Evolutionary conservation across 495 filamentous ascomycete genomes (phyloP).

Genomic region (Elaphomyces granulatus): DNA sequence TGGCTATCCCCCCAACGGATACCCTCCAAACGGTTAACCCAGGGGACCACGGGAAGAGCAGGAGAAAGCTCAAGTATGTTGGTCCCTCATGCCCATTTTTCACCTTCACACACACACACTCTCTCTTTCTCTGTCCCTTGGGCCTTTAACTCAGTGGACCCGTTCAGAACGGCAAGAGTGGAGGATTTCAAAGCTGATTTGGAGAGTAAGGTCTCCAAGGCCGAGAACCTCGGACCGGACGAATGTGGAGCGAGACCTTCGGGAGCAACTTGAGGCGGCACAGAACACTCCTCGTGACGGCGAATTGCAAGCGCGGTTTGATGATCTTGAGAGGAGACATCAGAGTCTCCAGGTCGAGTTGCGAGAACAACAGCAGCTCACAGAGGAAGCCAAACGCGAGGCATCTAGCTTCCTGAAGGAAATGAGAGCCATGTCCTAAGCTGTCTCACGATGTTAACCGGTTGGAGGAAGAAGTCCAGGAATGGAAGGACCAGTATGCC

Average conservation of each 20-base stretch:
- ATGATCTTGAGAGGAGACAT: slow-evolving; percentile 57
- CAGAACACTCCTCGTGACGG: slow-evolving; percentile 21
- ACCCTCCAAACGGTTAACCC: slow-evolving; percentile 17
- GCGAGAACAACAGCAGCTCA: slow-evolving; percentile 64
- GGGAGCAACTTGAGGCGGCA: slow-evolving; percentile 42
- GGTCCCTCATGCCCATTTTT: no score
- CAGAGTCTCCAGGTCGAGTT: slow-evolving; percentile 55
- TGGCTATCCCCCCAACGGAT: slow-evolving; percentile 16
- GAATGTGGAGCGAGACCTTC: slow-evolving; percentile 45
- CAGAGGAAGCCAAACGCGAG: slow-evolving; percentile 74
- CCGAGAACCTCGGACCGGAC: slow-evolving; percentile 60
- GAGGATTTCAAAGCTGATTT: slow-evolving; percentile 55
- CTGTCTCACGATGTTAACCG: slow-evolving; percentile 55
- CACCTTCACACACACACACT: no score
- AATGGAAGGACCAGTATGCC: slow-evolving; percentile 83
- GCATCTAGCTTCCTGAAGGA: slow-evolving; percentile 73
- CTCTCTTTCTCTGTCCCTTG: not conserved
- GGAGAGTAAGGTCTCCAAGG: slow-evolving; percentile 64
- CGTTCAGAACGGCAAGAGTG: slow-evolving; percentile 47
- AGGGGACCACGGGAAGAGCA: slow-evolving; percentile 24
- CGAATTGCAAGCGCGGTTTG: slow-evolving; percentile 40
- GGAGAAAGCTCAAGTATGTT: slow-evolving; percentile 33
- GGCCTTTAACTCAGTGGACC: no score
- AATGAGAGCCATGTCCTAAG: slow-evolving; percentile 68
- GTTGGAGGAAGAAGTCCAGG: slow-evolving; percentile 66